Percentiles rank a stretch among this genome's conserved stretches.
phyloP scores from a whole-genome alignment of 257 asterid species.

The Schizonepeta tenuifolia region DNA sequence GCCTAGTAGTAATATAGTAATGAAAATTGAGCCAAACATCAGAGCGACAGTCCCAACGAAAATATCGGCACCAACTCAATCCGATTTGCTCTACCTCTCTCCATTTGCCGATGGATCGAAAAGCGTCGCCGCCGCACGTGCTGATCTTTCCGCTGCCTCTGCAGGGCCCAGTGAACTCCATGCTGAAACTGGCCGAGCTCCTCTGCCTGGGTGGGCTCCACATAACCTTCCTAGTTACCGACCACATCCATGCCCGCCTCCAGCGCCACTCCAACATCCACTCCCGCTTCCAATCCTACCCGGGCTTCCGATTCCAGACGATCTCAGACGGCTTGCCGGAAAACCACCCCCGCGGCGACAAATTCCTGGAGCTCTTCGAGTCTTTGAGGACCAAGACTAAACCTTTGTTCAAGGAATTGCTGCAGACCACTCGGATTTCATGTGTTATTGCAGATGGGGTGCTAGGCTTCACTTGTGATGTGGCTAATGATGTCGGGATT shows the following conservation, averaged over 20 bases:
- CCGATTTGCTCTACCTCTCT: not conserved
- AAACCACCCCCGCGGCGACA: constrained; percentile 52
- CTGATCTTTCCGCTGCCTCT: constrained; percentile 70
- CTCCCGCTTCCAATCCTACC: constrained; percentile 47
- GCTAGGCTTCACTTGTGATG: constrained; percentile 51
- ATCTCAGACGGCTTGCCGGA: constrained; percentile 64
- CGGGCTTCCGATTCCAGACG: constrained; percentile 47
- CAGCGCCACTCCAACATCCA: constrained; percentile 43
- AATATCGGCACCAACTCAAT: not conserved
- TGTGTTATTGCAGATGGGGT: constrained; percentile 54
- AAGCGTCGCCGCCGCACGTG: constrained; percentile 41
- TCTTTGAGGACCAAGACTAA: constrained; percentile 44
- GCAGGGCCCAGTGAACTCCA: constrained; percentile 72
- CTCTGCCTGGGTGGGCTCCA: constrained; percentile 49
- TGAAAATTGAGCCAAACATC: too few species aligned
- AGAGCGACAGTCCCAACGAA: not conserved
- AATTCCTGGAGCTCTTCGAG: constrained; percentile 48
- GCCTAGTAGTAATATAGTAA: too few species aligned
- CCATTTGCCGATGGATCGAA: constrained; percentile 25
- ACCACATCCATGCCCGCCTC: constrained; percentile 54
- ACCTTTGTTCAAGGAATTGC: constrained; percentile 52
- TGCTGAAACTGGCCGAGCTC: constrained; percentile 70
- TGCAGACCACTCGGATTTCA: constrained; percentile 31
- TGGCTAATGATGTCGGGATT: constrained; percentile 48
- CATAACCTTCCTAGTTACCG: constrained; percentile 59